Evolutionary conservation across 768 basidiomycete genomes (phyloP).

Genomic region (Neoboletus subvelutipes): DNA sequence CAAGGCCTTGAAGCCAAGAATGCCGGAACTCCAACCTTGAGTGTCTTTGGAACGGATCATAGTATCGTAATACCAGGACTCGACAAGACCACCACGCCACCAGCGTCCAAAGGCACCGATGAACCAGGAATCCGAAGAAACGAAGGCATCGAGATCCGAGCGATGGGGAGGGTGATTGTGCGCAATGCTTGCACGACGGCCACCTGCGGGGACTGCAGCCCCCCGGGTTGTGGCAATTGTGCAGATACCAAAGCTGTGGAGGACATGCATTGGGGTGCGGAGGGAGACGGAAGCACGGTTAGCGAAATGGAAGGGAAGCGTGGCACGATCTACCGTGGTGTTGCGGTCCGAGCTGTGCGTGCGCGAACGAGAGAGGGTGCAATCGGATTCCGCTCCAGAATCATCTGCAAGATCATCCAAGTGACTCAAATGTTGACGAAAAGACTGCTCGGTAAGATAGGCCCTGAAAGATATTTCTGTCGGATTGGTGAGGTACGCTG

Average conservation of each 20-base stretch:
- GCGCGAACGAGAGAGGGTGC: constrained; percentile 27
- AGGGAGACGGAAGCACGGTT: constrained; percentile 92
- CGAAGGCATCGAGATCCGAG: constrained; percentile 42
- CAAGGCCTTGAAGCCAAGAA: constrained; percentile 70
- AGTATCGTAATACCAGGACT: constrained; percentile 76
- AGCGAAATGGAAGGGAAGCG: constrained; percentile 70
- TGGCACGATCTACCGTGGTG: constrained; percentile 26
- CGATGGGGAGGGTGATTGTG: constrained; percentile 26
- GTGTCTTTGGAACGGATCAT: constrained; percentile 63
- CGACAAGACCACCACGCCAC: constrained; percentile 84
- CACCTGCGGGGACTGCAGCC: constrained; percentile 45
- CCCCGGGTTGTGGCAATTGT: constrained; percentile 62
- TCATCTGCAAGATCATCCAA: constrained; percentile 70
- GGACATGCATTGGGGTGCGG: constrained; percentile 86
- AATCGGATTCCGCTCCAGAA: constrained; percentile 36
- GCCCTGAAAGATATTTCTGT: constrained; percentile 91
- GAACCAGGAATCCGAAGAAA: constrained; percentile 81
- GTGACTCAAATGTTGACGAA: constrained; percentile 88
- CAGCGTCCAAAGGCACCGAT: constrained; percentile 88
- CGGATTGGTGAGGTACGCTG: constrained; percentile 95
- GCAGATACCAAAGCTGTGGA: constrained; percentile 84
- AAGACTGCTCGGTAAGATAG: constrained; percentile 96
- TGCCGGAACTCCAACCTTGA: constrained; percentile 75
- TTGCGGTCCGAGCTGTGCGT: constrained; percentile 24
- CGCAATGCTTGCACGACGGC: constrained; percentile 47